phyloP scores from a whole-genome alignment of 495 filamentous ascomycete species.

The Talaromyces liani region DNA sequence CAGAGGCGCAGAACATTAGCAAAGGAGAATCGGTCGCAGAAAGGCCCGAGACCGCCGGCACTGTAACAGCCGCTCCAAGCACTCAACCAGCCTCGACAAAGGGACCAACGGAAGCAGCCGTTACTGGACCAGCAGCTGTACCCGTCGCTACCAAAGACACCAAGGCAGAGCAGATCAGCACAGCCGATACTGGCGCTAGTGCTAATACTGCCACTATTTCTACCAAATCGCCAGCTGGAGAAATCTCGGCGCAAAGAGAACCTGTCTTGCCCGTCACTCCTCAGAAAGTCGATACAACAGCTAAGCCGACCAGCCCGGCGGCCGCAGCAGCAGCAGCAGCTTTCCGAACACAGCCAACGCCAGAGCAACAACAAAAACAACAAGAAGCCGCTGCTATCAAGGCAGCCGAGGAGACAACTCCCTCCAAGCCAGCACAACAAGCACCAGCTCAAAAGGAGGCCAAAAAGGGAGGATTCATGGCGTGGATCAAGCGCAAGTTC shows the following conservation, averaged over 20 bases:
- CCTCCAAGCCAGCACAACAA: background rate
- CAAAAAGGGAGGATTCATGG: constrained; percentile 17
- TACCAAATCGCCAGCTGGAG: constrained; percentile 10
- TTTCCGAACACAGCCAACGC: background rate
- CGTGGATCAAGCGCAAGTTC: constrained; percentile 26
- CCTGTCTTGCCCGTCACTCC: background rate
- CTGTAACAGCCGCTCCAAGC: background rate
- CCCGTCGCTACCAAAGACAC: background rate
- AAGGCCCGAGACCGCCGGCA: background rate
- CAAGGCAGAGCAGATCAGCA: background rate
- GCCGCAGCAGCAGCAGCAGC: background rate
- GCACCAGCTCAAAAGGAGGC: background rate
- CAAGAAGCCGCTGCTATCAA: background rate
- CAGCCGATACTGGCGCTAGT: background rate
- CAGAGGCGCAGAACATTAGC: background rate
- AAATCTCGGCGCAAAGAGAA: background rate
- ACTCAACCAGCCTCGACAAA: background rate
- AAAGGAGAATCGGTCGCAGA: background rate
- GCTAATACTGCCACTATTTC: background rate
- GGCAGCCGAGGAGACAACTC: background rate
- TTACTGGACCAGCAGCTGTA: background rate
- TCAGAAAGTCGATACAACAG: background rate
- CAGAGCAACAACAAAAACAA: background rate
- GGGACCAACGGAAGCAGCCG: background rate
- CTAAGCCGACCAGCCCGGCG: background rate